A percentile compares a stretch with the other conserved stretches of the same genome.
Evolutionary conservation across 2,329 filamentous ascomycete species (phyloP).

Genomic region (Pseudopithomyces maydicus): DNA sequence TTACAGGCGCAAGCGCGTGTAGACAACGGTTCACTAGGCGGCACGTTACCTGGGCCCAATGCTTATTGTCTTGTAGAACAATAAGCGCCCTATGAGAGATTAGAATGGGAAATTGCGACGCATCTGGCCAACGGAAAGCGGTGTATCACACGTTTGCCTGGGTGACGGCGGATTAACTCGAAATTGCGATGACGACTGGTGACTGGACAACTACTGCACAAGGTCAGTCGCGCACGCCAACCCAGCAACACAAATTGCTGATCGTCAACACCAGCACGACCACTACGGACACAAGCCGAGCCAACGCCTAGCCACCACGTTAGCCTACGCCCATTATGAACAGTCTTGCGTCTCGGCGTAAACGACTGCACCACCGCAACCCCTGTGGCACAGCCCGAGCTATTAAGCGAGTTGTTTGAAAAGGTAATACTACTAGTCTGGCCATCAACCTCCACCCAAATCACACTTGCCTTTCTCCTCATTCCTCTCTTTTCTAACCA

Average conservation of each 20-base stretch:
- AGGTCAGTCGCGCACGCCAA: not conserved
- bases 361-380: not conserved
- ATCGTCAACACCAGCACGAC: not conserved
- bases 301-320: not conserved
- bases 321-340: not conserved
- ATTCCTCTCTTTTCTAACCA: not conserved
- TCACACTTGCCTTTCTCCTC: not conserved
- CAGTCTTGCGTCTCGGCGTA: not conserved
- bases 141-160: not conserved
- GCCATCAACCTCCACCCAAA: not conserved
- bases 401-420: not conserved
- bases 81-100: not conserved
- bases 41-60: not conserved
- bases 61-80: not conserved
- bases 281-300: not conserved
- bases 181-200: not conserved
- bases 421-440: slow-evolving; percentile 5
- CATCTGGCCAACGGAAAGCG: not conserved
- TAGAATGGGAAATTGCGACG: slow-evolving; percentile 2
- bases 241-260: not conserved
- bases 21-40: not conserved
- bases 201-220: not conserved
- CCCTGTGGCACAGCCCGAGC: not conserved
- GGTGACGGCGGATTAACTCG: not conserved
- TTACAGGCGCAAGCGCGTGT: not conserved